Evolutionary conservation across 768 basidiomycete genomes (phyloP).

Genomic region (Jaapia argillacea): DNA sequence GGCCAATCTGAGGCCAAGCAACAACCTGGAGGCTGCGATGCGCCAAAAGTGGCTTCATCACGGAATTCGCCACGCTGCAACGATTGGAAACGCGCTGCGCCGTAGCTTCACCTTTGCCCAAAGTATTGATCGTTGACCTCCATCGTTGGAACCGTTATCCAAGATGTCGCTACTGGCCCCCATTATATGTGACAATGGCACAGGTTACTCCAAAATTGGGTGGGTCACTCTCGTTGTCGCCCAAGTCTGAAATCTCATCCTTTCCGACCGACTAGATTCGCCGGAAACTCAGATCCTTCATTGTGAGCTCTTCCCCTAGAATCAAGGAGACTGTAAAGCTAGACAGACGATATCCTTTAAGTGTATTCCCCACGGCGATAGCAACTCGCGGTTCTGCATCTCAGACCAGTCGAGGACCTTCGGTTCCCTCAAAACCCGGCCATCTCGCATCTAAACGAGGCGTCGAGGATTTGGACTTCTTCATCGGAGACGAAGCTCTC

Average conservation of each 20-base stretch:
- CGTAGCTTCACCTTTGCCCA: too few relatives aligned
- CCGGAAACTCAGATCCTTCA: conserved; percentile 97
- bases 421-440: conserved; percentile 77
- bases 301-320: conserved; percentile 53
- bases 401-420: conserved; percentile 54
- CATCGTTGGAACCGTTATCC: too few relatives aligned
- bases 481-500: conserved; percentile 96
- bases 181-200: conserved; percentile 97
- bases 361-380: conserved; percentile 97
- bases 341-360: conserved; percentile 19
- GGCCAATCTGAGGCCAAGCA: too few relatives aligned
- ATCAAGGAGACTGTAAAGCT: conserved; percentile 4
- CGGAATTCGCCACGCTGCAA: too few relatives aligned
- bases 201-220: conserved; percentile 97
- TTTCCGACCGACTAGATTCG: conserved; percentile 50
- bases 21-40: too few relatives aligned
- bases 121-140: too few relatives aligned
- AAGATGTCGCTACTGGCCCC: conserved; percentile 82
- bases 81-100: too few relatives aligned
- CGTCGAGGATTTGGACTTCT: conserved; percentile 98
- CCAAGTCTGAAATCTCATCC: not conserved
- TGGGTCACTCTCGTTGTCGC: conserved; percentile 29
- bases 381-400: conserved; percentile 73
- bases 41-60: too few relatives aligned
- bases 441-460: conserved; percentile 95